A percentile compares a stretch with the other conserved stretches of the same genome.
Conservation (phyloP, 305 asterid species). For the Fraxinus nigra region DNA sequence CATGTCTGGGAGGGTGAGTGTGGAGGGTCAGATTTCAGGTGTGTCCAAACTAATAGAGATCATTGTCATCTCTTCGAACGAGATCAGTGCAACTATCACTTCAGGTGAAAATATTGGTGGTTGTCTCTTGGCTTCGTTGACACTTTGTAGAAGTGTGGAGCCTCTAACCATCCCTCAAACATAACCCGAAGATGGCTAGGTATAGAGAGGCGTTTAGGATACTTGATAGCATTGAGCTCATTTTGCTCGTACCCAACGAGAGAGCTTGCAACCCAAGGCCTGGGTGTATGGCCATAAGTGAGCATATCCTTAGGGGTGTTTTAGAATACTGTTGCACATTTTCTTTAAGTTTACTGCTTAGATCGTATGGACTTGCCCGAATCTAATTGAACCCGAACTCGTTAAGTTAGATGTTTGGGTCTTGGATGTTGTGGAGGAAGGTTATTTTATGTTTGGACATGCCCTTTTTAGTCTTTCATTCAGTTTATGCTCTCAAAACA, state of each 20-base stretch:
- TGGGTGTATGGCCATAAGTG: neutral
- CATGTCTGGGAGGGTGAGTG: too few relatives aligned
- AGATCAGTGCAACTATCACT: neutral
- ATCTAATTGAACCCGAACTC: neutral
- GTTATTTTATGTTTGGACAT: too few relatives aligned
- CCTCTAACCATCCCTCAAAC: neutral
- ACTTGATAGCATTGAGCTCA: neutral
- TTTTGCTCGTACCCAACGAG: neutral
- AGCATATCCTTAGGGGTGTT: neutral
- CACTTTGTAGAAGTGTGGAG: too few relatives aligned
- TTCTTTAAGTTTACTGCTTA: neutral
- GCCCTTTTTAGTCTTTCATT: too few relatives aligned
- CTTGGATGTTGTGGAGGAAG: too few relatives aligned
- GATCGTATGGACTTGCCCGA: neutral
- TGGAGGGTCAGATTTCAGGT: too few relatives aligned
- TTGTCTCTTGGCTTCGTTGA: neutral
- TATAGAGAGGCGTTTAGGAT: neutral
- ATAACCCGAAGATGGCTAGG: neutral
- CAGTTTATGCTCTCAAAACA: too few relatives aligned
- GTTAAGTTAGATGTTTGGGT: neutral
- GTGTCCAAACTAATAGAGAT: neutral
- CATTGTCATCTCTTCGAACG: neutral
- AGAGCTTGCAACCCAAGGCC: neutral
- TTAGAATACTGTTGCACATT: neutral
- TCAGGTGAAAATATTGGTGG: neutral